A percentile compares a stretch with the other conserved stretches of the same genome.
These are phyloP conservation scores for Bacidia rubella DNA, from an alignment of 495 filamentous ascomycete species.

Conservation along the genomic window DNA sequence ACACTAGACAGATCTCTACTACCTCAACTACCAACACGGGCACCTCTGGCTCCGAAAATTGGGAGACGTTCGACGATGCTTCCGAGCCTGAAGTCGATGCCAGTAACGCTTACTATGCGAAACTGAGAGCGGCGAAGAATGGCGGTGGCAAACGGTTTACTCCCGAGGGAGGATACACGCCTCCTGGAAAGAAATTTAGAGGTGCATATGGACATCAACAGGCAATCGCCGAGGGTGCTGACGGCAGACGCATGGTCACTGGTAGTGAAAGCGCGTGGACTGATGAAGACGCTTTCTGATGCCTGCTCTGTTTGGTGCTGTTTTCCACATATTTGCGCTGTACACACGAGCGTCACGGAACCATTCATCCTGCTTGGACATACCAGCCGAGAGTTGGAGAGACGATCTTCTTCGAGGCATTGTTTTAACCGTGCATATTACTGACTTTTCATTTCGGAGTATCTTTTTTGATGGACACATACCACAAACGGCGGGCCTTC, in stretches of 20 bases:
- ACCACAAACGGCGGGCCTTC: not conserved
- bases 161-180: constrained; percentile 40
- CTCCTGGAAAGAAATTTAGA: constrained; percentile 40
- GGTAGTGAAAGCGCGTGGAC: constrained; percentile 39
- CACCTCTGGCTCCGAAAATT: constrained; percentile 78
- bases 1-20: constrained; percentile 56
- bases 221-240: constrained; percentile 17
- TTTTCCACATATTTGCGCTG: not conserved
- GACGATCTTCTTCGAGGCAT: not conserved
- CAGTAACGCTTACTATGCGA: constrained; percentile 64
- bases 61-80: constrained; percentile 81
- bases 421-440: not conserved
- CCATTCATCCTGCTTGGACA: too few species aligned
- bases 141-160: constrained; percentile 43
- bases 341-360: too few species aligned
- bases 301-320: too few species aligned
- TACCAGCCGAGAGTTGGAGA: too few species aligned
- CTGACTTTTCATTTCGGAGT: not conserved
- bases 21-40: constrained; percentile 48
- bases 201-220: constrained; percentile 37
- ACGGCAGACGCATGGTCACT: constrained; percentile 28
- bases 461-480: not conserved
- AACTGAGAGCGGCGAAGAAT: constrained; percentile 46
- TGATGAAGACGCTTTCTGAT: constrained; percentile 27
- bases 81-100: constrained; percentile 62